A percentile compares a stretch with the other conserved stretches of the same genome.
phyloP scores from a whole-genome alignment of 2,329 filamentous ascomycete species.

The Onygenales sp. region DNA sequence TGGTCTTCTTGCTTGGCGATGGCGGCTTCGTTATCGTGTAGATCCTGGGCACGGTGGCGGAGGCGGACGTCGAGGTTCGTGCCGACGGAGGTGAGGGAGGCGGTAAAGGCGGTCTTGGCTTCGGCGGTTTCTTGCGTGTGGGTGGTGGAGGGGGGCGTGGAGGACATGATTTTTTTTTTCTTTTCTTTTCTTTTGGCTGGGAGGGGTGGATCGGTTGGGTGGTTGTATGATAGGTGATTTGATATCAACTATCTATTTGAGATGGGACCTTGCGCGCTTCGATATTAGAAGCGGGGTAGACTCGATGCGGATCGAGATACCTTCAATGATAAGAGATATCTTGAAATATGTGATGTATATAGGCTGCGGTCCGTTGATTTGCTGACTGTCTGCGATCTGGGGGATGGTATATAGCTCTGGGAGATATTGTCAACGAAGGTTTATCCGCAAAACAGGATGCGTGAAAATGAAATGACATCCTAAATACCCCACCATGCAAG shows the following conservation, averaged over 20 bases:
- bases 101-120: constrained; percentile 35
- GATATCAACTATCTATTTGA: neutral
- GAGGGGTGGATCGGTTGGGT: too few species aligned
- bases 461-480: neutral
- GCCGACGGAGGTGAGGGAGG: constrained; percentile 34
- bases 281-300: neutral
- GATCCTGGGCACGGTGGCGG: constrained; percentile 43
- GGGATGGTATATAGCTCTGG: neutral
- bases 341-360: too few species aligned
- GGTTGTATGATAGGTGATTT: too few species aligned
- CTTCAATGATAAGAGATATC: neutral
- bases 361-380: too few species aligned
- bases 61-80: constrained; percentile 44
- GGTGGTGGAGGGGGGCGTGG: constrained; percentile 6
- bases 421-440: neutral
- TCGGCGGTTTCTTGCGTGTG: constrained; percentile 28
- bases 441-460: constrained; percentile 6
- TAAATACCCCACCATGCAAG: constrained; percentile 1
- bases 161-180: constrained; percentile 6
- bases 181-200: neutral
- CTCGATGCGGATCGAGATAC: neutral
- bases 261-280: neutral
- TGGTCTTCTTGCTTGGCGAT: constrained; percentile 49
- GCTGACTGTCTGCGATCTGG: too few species aligned
- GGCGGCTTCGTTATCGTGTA: constrained; percentile 46